Percentiles rank a stretch among this genome's conserved stretches.
Evolutionary conservation across 2,329 filamentous ascomycete genomes (phyloP).

Genomic region (Mariannaea elegans): DNA sequence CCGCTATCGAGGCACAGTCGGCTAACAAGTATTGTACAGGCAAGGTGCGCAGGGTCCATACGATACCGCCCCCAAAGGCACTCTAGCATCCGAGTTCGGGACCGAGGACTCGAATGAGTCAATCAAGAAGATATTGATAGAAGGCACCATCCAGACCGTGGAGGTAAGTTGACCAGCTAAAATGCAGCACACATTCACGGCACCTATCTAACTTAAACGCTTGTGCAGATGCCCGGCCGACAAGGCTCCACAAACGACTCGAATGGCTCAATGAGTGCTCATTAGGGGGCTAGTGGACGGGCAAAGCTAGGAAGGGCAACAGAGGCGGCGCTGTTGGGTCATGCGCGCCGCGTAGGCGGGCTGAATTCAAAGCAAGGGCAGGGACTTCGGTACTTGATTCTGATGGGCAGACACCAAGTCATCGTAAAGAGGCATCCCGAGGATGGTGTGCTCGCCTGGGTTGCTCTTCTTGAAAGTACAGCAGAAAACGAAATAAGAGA

Average conservation of each 20-base stretch:
- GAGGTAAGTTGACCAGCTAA: slow-evolving; percentile 51
- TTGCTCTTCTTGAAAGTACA: too few relatives aligned
- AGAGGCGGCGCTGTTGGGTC: not conserved
- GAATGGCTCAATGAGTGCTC: slow-evolving; percentile 52
- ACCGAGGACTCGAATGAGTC: slow-evolving; percentile 81
- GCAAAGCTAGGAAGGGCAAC: slow-evolving; percentile 1
- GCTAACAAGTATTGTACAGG: slow-evolving; percentile 55
- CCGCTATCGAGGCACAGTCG: too few relatives aligned
- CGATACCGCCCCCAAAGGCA: slow-evolving; percentile 77
- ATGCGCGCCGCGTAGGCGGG: too few relatives aligned
- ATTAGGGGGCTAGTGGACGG: slow-evolving; percentile 42
- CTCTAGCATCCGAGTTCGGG: slow-evolving; percentile 87
- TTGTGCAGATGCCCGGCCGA: slow-evolving; percentile 58
- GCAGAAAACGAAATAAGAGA: too few relatives aligned
- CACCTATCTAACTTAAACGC: slow-evolving; percentile 1
- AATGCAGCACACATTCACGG: not conserved
- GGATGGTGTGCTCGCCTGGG: too few relatives aligned
- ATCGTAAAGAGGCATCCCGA: too few relatives aligned
- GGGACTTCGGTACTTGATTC: too few relatives aligned
- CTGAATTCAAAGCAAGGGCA: too few relatives aligned
- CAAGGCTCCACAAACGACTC: slow-evolving; percentile 63
- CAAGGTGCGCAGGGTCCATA: slow-evolving; percentile 76
- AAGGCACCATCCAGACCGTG: slow-evolving; percentile 73
- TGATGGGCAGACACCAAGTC: too few relatives aligned
- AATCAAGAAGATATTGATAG: slow-evolving; percentile 81